A percentile compares a stretch with the other conserved stretches of the same genome.
Conservation (phyloP, 1,139 yeast species). For the Geotrichum fermentans region DNA sequence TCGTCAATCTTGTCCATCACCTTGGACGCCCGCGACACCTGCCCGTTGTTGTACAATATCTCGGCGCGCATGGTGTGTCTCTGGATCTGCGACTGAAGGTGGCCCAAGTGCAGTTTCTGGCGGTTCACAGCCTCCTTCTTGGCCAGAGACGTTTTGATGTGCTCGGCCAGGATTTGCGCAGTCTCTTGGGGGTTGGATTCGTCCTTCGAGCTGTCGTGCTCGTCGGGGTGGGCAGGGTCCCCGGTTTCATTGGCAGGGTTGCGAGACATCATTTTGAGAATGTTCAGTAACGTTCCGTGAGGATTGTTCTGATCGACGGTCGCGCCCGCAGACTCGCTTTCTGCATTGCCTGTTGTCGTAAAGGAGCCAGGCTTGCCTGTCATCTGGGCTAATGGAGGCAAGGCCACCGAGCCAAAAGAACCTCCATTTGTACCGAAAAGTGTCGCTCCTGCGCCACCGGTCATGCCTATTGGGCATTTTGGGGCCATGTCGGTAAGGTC, state of each 20-base stretch:
- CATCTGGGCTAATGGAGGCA: conserved; percentile 13
- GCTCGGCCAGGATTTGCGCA: conserved; percentile 20
- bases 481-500: conserved; percentile 8
- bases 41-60: conserved; percentile 21
- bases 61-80: conserved; percentile 20
- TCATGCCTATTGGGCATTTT: conserved; percentile 16
- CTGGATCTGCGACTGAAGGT: conserved; percentile 21
- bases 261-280: conserved; percentile 20
- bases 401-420: conserved; percentile 6
- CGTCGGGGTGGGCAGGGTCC: neutral
- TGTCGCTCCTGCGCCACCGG: conserved; percentile 4
- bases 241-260: conserved; percentile 5
- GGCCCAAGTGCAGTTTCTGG: conserved; percentile 17
- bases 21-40: conserved; percentile 18
- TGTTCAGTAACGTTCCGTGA: conserved; percentile 19
- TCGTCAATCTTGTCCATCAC: conserved; percentile 21
- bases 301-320: conserved; percentile 17
- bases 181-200: conserved; percentile 18
- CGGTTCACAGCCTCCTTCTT: conserved; percentile 20
- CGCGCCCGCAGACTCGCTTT: neutral
- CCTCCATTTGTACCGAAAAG: conserved; percentile 14
- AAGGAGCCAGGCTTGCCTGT: neutral
- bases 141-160: conserved; percentile 20
- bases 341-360: neutral
- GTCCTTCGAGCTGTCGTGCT: neutral